Evolutionary conservation across 2,329 filamentous ascomycete genomes (phyloP), one percentile per base, ranked within the genome.

Genomic region (Macroventuria anomochaeta): DNA sequence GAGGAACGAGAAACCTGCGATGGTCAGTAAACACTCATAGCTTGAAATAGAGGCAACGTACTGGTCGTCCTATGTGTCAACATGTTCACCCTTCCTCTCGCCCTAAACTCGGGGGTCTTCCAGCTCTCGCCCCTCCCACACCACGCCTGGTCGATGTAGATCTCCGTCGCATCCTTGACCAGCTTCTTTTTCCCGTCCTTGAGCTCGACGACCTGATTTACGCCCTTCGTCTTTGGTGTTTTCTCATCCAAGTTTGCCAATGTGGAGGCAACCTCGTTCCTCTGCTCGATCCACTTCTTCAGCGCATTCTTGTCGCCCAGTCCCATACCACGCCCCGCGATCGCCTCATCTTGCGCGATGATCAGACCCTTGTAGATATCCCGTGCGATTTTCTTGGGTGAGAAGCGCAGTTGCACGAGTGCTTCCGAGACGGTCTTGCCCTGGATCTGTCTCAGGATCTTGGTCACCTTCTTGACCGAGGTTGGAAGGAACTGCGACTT

Each of bases 391-490:
- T 92, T 93, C 85, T 99, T 99, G 81, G 91, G 91, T 75, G 88
- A 93, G 79, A 93, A 97, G 50, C 88, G 85, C 91, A 99, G 96
- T 81, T 99, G 95, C 48, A 90, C 78, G 62, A 97, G 90, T 12
- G 95, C 95, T 29, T 99, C 93, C 53, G 96, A 91, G 57, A 99
- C 81, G n/a, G 88, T 88, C 83, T 97, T 97, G 62, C 95, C 95
- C 2, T 87, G 83, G 69, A 99, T 95, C 78, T 97, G 95, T 49
- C 89, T 86, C 20, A 93, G 88, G 42, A 99, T 79, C 66, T 90
- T 88, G 46, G 88, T 87, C 49, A 99, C 82, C 80, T 99, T 99
- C 85, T 99, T 99, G 60, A 90, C 81, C 41, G 87, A 91, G 2
- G 95, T 97, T 67, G 92, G 88, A 71, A 97, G 83, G 63, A 85